Conservation (phyloP, 2,329 filamentous ascomycete species). For the Colletotrichum nymphaeae region DNA sequence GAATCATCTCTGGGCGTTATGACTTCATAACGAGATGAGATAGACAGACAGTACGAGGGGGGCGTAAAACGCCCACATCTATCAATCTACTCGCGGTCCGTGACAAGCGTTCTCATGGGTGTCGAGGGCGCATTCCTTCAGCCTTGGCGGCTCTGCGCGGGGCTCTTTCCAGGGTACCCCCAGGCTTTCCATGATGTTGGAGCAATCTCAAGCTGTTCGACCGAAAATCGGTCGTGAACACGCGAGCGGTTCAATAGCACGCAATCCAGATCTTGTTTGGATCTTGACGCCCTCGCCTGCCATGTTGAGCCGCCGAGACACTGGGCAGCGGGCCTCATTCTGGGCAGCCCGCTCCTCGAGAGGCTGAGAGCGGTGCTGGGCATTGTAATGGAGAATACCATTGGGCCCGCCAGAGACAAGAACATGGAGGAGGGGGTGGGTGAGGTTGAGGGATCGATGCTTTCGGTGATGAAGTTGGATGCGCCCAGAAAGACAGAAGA, state of each 20-base stretch:
- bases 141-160: constrained; percentile 37
- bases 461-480: constrained; percentile 22
- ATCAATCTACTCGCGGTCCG: neutral
- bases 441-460: constrained; percentile 10
- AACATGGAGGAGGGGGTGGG: constrained; percentile 6
- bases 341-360: constrained; percentile 3
- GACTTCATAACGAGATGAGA: constrained; percentile 35
- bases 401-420: constrained; percentile 25
- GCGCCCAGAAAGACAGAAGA: constrained; percentile 22
- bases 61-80: constrained; percentile 4
- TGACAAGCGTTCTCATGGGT: neutral
- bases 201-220: neutral
- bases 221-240: constrained; percentile 23
- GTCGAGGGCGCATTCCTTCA: constrained; percentile 20
- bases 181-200: constrained; percentile 23
- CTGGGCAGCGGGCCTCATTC: constrained; percentile 35
- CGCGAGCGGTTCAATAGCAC: constrained; percentile 29
- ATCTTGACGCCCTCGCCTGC: constrained; percentile 21
- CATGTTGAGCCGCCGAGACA: constrained; percentile 31
- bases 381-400: constrained; percentile 7
- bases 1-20: constrained; percentile 30
- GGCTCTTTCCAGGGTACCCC: constrained; percentile 3
- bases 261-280: constrained; percentile 29
- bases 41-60: constrained; percentile 6
- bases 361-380: constrained; percentile 17